Base-by-base conservation (phyloP, 129 eudicot species). In the Flaveria brownii region DNA sequence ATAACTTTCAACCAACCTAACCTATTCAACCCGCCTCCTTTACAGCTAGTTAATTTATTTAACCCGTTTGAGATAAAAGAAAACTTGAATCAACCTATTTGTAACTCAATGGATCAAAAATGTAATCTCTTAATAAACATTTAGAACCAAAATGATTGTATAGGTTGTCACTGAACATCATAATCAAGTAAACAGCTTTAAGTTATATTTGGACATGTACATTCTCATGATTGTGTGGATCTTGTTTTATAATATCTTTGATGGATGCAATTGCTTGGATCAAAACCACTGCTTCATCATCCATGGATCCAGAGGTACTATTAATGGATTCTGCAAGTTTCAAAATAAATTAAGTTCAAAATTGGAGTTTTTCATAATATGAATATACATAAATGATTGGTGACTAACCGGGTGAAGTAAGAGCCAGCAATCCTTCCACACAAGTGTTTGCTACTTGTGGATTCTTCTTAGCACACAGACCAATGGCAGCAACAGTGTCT, bases 401-500 rank as follows among this genome's bases (percentile, higher is more conserved):
- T 60, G 39, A 74, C 87, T 79, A 74, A 94, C 98, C 87, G 60
- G 92, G 84, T 42, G 77, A 81, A 17, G 87, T 77, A 77, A 94
- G 86, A 71, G 90, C 81, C 71, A 94, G 75, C 30, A 94, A 87
- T 71, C 89, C 96, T 83, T 94, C 97, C 90, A 94, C 78, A 73
- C 98, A 94, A 76, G 86, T 84, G 46, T 77, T 81, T 30, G 90
- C 88, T 50, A 94, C 85, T 39, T 82, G 83, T 26, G 97, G 96
- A 80, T 88, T 89, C 76, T 83, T 82, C 63, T 84, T 89, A 36
- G 93, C 97, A 79, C 98, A 94, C 78, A 87, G 85, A 72, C 98
- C 93, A 68, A 94, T 91, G 23, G 98, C 96, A 85, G 93, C 96
- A 49, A 94, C 92, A 65, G 97, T 87, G 89, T 94, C 96, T 46